Percentiles rank a stretch among this genome's conserved stretches.
Evolutionary conservation across 345 rosid genomes (phyloP).

Genomic region (Citrus australasica): DNA sequence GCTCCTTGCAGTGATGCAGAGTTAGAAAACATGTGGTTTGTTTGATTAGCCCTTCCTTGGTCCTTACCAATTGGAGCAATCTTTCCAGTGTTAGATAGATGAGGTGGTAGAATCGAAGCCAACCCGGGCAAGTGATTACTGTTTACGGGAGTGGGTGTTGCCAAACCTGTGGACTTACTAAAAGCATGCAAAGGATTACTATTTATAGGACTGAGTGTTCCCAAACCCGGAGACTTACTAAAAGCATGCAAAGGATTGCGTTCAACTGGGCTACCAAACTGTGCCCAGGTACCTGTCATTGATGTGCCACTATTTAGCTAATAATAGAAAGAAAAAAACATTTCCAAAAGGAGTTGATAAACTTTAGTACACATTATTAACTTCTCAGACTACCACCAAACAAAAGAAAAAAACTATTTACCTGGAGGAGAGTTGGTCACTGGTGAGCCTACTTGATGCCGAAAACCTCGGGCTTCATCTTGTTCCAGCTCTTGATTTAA

Average conservation of each 20-base stretch:
- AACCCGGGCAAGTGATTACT: conserved; percentile 62
- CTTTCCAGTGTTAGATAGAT: conserved; percentile 51
- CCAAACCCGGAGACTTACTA: conserved; percentile 59
- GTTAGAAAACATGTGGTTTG: conserved; percentile 44
- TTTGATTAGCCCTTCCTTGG: conserved; percentile 51
- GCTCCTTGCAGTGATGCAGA: conserved; percentile 42
- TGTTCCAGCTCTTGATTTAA: conserved; percentile 79
- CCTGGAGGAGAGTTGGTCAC: conserved; percentile 87
- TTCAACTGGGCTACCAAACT: conserved; percentile 64
- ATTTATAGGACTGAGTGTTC: conserved; percentile 47
- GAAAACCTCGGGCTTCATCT: conserved; percentile 63
- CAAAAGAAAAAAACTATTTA: conserved; percentile 20
- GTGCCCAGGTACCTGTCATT: conserved; percentile 73
- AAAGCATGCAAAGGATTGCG: conserved; percentile 55
- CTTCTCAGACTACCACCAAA: conserved; percentile 2
- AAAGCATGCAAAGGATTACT: conserved; percentile 53
- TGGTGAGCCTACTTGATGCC: conserved; percentile 68
- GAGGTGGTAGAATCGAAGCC: conserved; percentile 82
- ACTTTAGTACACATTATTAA: not conserved
- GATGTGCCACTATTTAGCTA: conserved; percentile 12
- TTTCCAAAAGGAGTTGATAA: not conserved
- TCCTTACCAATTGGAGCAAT: conserved; percentile 75
- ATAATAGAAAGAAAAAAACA: not conserved
- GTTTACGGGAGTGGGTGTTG: conserved; percentile 47
- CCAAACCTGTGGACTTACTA: conserved; percentile 58